Evolutionary conservation across 140 eudicot genomes (phyloP).

Genomic region (Anethum foeniculum): DNA sequence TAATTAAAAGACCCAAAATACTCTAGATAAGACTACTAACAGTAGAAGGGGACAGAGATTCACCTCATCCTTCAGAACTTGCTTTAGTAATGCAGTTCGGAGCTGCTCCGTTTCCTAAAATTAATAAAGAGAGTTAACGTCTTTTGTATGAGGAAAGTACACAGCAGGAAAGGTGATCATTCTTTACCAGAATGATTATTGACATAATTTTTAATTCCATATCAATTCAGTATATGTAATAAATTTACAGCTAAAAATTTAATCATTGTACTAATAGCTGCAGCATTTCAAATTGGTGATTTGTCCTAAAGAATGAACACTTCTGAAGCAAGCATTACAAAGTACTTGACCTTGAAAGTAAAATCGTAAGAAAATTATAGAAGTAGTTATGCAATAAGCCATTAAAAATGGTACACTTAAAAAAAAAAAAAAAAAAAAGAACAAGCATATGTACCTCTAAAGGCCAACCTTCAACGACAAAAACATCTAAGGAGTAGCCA

Average conservation of each 20-base stretch:
- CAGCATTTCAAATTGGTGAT: neutral
- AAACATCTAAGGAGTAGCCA: constrained; percentile 85
- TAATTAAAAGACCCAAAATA: neutral
- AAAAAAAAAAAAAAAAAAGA: neutral
- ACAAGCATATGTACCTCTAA: constrained; percentile 40
- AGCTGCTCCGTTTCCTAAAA: constrained; percentile 66
- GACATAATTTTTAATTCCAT: neutral
- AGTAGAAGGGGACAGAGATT: neutral
- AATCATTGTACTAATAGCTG: neutral
- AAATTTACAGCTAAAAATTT: neutral
- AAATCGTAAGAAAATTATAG: neutral
- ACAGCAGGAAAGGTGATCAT: neutral
- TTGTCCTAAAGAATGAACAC: neutral
- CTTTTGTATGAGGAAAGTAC: neutral
- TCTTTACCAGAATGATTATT: neutral
- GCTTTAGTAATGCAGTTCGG: constrained; percentile 43
- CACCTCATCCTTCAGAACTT: constrained; percentile 55
- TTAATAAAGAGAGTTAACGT: neutral
- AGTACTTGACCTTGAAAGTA: neutral
- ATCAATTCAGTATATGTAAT: neutral
- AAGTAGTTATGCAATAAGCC: neutral
- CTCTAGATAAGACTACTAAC: neutral
- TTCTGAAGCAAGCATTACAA: neutral
- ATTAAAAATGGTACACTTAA: neutral
- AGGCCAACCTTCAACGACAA: constrained; percentile 91